phyloP scores from a whole-genome alignment of 345 rosid genomes.

The Citrus reticulata region DNA sequence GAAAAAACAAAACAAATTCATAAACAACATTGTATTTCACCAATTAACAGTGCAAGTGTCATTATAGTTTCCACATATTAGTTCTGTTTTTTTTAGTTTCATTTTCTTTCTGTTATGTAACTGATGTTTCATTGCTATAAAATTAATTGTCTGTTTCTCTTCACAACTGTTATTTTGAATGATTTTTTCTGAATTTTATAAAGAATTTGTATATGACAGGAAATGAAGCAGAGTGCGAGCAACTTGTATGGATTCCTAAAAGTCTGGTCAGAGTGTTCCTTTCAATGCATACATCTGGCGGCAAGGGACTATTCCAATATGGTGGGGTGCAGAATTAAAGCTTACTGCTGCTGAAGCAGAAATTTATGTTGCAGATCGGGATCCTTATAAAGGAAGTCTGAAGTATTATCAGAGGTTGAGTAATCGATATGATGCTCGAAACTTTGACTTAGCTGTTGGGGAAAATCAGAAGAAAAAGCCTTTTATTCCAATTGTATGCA shows the following conservation, averaged over 20 bases:
- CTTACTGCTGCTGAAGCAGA: constrained; percentile 95
- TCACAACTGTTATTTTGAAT: constrained; percentile 14
- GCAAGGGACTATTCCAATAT: constrained; percentile 94
- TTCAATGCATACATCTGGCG: constrained; percentile 90
- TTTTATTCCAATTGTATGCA: constrained; percentile 76
- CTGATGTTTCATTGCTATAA: constrained; percentile 7
- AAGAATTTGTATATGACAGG: constrained; percentile 54
- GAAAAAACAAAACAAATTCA: neutral
- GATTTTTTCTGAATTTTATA: constrained; percentile 25
- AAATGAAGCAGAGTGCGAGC: constrained; percentile 98
- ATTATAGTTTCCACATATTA: neutral
- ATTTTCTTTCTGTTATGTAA: neutral
- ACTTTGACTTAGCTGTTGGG: constrained; percentile 48
- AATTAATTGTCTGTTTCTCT: neutral
- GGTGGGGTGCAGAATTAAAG: constrained; percentile 99
- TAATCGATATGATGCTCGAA: constrained; percentile 75
- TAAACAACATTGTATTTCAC: neutral
- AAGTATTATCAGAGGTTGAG: constrained; percentile 85
- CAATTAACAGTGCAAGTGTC: neutral
- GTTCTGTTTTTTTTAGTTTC: neutral
- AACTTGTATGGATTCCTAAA: constrained; percentile 92
- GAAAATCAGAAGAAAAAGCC: constrained; percentile 65
- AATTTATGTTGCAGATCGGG: constrained; percentile 80
- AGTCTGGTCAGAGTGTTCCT: constrained; percentile 70
- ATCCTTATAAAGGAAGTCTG: constrained; percentile 89